Evolutionary conservation across 306 rosid species (phyloP), one percentile per base, ranked within the genome.

Genomic region (Leucaena leucocephala): DNA sequence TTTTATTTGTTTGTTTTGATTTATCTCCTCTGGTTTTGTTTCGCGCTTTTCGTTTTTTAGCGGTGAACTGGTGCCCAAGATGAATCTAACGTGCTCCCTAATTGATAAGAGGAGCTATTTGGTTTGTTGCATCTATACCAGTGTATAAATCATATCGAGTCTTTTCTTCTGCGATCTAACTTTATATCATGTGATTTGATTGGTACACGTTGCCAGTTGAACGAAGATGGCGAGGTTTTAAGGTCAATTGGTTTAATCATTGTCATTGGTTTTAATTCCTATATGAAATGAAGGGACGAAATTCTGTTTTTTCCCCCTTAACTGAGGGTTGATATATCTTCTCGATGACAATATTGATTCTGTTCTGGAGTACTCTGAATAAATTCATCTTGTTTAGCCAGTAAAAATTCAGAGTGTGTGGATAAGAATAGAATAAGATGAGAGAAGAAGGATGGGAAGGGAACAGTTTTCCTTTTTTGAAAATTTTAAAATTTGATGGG

Each of bases 1-100:
- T 46, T 46, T 58, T 79, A 79, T 27, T 80, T 80, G 17, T 62
- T 36, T 15, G 36, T 3, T 19, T 50, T 1, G 6, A 6, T 57
- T 17, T 8, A 21, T 44, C 1, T 63, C 12, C 14, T 3, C 8
- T 33, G 1, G 19, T 50, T 7, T 14, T 27, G 22, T 40, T 34
- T 42, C 70, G 7, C 2, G 3, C n/a, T 76, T 19, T 45, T 74
- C 2, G 69, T 42, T 21, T 78, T n/a, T 34, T 70, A 34, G 21
- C n/a, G 48, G 17, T 71, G 8, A 12, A 7, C 43, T 71, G 9
- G 36, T 17, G 62, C 43, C 75, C 21, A 6, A 19, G 33, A 64
- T 64, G 15, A 44, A 45, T 45, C 52, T 49, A 3, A 33, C 61
- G 0, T 48, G 14, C 61, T 84, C 38, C 16, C 19, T 9, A 33